phyloP scores from a whole-genome alignment of 2,329 filamentous ascomycete genomes.

The Fusarium scirpi region DNA sequence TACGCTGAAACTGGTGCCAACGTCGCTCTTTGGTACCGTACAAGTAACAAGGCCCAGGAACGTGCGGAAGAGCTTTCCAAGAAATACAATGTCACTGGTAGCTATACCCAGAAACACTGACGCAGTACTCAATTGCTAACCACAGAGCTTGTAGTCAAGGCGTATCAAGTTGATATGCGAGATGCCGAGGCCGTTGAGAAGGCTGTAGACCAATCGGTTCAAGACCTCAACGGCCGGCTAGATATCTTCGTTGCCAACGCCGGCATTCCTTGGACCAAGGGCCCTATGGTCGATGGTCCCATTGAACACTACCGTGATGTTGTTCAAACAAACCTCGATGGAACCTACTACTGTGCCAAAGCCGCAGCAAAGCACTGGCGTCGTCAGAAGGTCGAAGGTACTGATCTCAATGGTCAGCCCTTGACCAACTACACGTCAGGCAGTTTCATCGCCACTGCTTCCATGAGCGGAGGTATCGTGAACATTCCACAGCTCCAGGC shows the following conservation, averaged over 20 bases:
- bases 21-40: conserved; percentile 76
- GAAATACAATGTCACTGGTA: conserved; percentile 73
- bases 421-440: conserved; percentile 51
- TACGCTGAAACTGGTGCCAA: conserved; percentile 76
- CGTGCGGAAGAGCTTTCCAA: conserved; percentile 71
- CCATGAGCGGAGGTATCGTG: conserved; percentile 63
- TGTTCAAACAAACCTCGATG: conserved; percentile 76
- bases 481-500: conserved; percentile 66
- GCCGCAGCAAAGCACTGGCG: conserved; percentile 76
- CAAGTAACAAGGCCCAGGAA: conserved; percentile 69
- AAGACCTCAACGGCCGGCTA: conserved; percentile 77
- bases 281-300: conserved; percentile 72
- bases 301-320: conserved; percentile 76
- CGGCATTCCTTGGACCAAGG: conserved; percentile 78
- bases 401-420: conserved; percentile 46
- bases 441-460: conserved; percentile 65
- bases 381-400: conserved; percentile 74
- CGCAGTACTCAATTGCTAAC: conserved; percentile 1
- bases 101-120: conserved; percentile 31
- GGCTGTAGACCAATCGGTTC: conserved; percentile 62
- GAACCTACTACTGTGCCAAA: conserved; percentile 79
- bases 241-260: conserved; percentile 84
- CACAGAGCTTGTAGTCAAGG: conserved; percentile 60
- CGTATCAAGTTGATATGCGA: conserved; percentile 70
- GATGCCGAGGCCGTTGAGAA: conserved; percentile 61